phyloP scores from a whole-genome alignment of 805 yeast species.

The Suhomyces prunicola region DNA sequence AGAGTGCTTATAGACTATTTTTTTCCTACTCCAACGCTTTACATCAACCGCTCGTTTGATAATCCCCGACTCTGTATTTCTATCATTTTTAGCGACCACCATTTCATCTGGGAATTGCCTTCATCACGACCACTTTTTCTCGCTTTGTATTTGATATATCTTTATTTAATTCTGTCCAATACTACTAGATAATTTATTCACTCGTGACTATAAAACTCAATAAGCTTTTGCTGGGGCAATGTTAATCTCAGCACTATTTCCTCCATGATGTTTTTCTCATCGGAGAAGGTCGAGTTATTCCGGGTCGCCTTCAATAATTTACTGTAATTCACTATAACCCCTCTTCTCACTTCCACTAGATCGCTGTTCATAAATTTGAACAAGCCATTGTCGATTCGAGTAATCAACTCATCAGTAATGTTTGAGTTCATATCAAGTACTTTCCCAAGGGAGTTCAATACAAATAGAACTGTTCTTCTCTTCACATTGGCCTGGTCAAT shows the following conservation, averaged over 20 bases:
- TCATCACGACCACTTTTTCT: neutral
- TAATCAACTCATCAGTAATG: conserved; percentile 16
- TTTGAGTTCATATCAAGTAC: conserved; percentile 18
- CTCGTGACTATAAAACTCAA: conserved; percentile 41
- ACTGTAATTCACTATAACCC: conserved; percentile 39
- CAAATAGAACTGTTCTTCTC: conserved; percentile 14
- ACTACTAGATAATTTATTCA: neutral
- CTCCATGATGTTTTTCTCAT: conserved; percentile 15
- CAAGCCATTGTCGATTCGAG: conserved; percentile 28
- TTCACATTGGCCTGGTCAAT: neutral
- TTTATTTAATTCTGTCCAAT: neutral
- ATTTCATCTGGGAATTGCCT: neutral
- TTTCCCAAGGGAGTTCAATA: conserved; percentile 25
- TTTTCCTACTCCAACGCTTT: neutral
- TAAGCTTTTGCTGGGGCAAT: conserved; percentile 43
- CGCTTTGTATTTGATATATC: neutral
- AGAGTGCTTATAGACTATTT: neutral
- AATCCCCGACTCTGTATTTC: neutral
- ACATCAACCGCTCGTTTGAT: neutral
- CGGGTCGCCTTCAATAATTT: conserved; percentile 22
- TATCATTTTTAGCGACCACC: neutral
- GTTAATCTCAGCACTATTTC: conserved; percentile 37
- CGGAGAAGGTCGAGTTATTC: conserved; percentile 11
- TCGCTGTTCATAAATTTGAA: conserved; percentile 24
- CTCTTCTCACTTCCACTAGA: conserved; percentile 36